These are phyloP conservation scores for Fusarium keratoplasticum DNA, from an alignment of 2,329 filamentous ascomycete genomes.

Conservation along the genomic window DNA sequence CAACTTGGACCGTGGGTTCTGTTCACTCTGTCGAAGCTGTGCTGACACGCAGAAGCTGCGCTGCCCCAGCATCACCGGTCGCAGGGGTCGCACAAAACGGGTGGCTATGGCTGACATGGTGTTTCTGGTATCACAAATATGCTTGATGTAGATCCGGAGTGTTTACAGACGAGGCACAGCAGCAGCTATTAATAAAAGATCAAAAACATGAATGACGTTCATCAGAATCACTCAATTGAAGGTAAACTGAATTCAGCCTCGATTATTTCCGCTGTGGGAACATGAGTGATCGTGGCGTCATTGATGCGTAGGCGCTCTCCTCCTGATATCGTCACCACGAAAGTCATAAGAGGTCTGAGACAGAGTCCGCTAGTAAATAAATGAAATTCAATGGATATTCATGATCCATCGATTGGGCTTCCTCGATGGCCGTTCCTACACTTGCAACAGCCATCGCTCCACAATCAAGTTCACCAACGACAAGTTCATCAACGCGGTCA, in stretches of 20 bases:
- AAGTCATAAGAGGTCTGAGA: not conserved
- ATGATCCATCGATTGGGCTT: not conserved
- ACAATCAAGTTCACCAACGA: not conserved
- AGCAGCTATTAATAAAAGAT: not conserved
- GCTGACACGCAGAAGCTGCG: conserved; percentile 16
- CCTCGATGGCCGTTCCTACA: not conserved
- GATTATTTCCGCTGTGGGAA: not conserved
- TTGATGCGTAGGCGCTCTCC: conserved; percentile 35
- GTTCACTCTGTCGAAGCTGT: not conserved
- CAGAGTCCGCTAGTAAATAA: not conserved
- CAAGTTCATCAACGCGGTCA: not conserved
- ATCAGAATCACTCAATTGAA: conserved; percentile 13
- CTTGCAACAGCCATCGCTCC: not conserved
- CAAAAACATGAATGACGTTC: conserved; percentile 11
- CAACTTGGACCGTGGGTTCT: conserved; percentile 11
- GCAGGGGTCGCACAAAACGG: conserved; percentile 28
- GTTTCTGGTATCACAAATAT: not conserved
- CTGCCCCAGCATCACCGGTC: conserved; percentile 14
- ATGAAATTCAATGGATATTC: not conserved
- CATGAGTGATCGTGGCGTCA: conserved; percentile 37
- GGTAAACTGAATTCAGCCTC: not conserved
- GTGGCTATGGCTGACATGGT: conserved; percentile 24
- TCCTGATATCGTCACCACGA: conserved; percentile 26
- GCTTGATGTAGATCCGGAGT: not conserved
- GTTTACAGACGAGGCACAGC: not conserved